These are phyloP conservation scores for Pseudogymnoascus sp. DNA, from an alignment of 2,329 filamentous ascomycete species.

Conservation along the genomic window DNA sequence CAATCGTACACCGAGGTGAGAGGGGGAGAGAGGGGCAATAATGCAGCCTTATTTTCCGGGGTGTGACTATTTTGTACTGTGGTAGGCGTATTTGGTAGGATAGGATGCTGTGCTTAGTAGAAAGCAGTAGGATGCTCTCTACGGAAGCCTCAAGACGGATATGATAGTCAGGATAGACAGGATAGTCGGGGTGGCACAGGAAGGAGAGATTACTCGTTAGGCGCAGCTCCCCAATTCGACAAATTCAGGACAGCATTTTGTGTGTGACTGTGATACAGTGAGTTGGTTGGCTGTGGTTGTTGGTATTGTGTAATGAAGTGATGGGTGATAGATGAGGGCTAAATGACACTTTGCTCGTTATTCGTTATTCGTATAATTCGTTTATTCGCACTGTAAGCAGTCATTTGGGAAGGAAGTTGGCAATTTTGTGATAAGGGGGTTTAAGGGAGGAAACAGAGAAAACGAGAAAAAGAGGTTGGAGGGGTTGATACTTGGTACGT, in stretches of 20 bases:
- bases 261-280: neutral
- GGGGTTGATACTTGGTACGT: neutral
- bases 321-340: neutral
- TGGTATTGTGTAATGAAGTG: neutral
- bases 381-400: neutral
- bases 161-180: neutral
- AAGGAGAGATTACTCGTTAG: neutral
- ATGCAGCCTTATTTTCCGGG: slow-evolving; percentile 1
- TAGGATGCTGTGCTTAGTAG: neutral
- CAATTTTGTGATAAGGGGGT: neutral
- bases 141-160: neutral
- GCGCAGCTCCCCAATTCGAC: neutral
- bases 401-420: neutral
- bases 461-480: neutral
- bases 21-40: neutral
- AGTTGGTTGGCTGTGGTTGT: neutral
- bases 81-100: too few relatives aligned
- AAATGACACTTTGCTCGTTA: neutral
- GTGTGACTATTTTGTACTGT: neutral
- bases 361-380: neutral
- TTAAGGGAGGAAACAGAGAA: too few relatives aligned
- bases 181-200: neutral
- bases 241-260: neutral
- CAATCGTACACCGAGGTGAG: neutral
- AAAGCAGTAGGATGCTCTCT: neutral